phyloP scores from a whole-genome alignment of 768 basidiomycete genomes.

The Agrocybe pediades region DNA sequence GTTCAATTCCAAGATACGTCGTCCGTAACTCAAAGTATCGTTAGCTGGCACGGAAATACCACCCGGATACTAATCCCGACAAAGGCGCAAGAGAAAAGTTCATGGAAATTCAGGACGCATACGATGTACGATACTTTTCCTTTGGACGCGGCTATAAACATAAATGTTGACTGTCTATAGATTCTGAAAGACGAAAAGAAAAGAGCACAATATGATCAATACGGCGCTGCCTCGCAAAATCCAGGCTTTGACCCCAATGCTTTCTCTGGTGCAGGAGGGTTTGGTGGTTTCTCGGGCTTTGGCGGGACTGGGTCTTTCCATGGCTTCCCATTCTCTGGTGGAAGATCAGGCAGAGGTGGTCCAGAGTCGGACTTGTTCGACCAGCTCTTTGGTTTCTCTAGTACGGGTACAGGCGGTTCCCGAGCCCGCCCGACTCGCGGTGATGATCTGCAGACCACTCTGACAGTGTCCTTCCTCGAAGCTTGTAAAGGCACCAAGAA shows the following conservation, averaged over 20 bases:
- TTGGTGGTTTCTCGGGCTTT: conserved; percentile 7
- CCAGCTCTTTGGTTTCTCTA: conserved; percentile 77
- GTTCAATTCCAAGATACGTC: conserved; percentile 2
- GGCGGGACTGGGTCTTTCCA: conserved; percentile 18
- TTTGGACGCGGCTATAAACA: conserved; percentile 3
- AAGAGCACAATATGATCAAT: conserved; percentile 87
- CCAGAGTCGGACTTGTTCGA: conserved; percentile 74
- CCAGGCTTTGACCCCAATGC: conserved; percentile 93
- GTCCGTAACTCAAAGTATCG: conserved; percentile 14
- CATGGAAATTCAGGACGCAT: conserved; percentile 95
- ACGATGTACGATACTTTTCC: conserved; percentile 68
- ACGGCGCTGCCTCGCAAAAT: conserved; percentile 90
- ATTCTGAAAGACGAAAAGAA: conserved; percentile 94
- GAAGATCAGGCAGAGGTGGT: conserved; percentile 13
- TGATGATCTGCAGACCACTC: conserved; percentile 76
- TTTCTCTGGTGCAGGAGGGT: conserved; percentile 44
- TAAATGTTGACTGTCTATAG: conserved; percentile 41
- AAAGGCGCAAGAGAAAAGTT: conserved; percentile 90
- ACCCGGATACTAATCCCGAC: conserved; percentile 96
- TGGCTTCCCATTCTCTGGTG: conserved; percentile 20
- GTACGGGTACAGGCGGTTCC: conserved; percentile 47
- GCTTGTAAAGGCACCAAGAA: conserved; percentile 89
- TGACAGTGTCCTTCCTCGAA: conserved; percentile 87
- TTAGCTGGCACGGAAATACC: conserved; percentile 96
- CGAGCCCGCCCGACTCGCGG: conserved; percentile 50